These are phyloP conservation scores for Pyropia haitanensis DNA, from an alignment of 23 red algal species.

Conservation along the genomic window DNA sequence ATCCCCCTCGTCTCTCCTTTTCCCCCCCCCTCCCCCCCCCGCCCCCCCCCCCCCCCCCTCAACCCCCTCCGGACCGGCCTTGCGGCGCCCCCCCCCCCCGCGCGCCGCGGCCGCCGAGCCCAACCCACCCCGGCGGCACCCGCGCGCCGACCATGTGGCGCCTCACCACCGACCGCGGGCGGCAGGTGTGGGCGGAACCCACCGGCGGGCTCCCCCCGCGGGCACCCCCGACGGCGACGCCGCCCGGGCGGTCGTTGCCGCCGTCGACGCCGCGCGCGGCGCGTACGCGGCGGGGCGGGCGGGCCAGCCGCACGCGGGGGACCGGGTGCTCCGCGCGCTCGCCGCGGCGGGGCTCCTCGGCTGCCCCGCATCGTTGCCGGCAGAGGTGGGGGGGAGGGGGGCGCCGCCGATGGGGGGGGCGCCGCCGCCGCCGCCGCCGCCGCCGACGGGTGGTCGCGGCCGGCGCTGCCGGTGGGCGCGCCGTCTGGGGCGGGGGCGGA, in stretches of 20 bases:
- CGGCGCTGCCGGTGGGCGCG: too few species aligned
- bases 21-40: too few species aligned
- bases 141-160: constrained; percentile 42
- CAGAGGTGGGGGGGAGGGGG: background rate
- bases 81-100: too few species aligned
- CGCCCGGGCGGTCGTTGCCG: background rate
- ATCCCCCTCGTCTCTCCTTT: too few species aligned
- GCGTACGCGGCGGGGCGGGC: constrained; percentile 21
- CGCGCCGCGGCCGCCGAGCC: too few species aligned
- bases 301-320: constrained; percentile 46
- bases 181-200: constrained; percentile 73
- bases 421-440: too few species aligned
- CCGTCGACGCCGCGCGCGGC: constrained; percentile 11
- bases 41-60: too few species aligned
- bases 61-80: too few species aligned
- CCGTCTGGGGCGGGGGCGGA: too few species aligned
- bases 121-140: background rate
- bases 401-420: too few species aligned
- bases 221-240: background rate
- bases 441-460: too few species aligned
- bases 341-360: constrained; percentile 32
- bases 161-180: constrained; percentile 62
- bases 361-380: background rate
- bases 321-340: constrained; percentile 46
- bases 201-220: background rate